phyloP scores from a whole-genome alignment of 495 filamentous ascomycete species.

The Podospora pseudoanserina region DNA sequence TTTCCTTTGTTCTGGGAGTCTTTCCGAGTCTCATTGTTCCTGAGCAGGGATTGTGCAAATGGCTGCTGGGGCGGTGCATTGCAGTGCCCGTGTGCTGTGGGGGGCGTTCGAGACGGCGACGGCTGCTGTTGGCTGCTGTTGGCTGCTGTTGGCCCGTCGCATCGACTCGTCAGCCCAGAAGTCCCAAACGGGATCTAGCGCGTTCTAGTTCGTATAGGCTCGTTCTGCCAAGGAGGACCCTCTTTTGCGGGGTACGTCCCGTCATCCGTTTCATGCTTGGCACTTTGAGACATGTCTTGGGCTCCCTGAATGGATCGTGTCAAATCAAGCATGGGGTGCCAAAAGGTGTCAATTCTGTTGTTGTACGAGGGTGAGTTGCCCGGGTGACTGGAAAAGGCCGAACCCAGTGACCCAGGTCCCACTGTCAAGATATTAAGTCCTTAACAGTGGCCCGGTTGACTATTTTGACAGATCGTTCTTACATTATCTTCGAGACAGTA shows the following conservation, averaged over 20 bases:
- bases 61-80: not conserved
- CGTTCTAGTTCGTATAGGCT: not conserved
- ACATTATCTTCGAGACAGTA: slow-evolving; percentile 57
- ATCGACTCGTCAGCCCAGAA: not conserved
- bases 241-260: not conserved
- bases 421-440: too few relatives aligned
- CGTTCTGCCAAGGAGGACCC: not conserved
- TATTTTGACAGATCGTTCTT: too few relatives aligned
- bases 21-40: not conserved
- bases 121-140: not conserved
- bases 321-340: too few relatives aligned
- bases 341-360: too few relatives aligned
- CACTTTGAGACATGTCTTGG: not conserved
- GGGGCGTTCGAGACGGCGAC: not conserved
- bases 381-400: too few relatives aligned
- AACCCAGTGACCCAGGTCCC: too few relatives aligned
- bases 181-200: not conserved
- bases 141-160: not conserved
- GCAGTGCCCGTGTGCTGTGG: not conserved
- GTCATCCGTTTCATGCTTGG: not conserved
- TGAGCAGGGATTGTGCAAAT: not conserved
- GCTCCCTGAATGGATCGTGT: not conserved
- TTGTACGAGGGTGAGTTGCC: too few relatives aligned
- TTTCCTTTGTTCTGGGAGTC: not conserved
- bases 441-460: too few relatives aligned